phyloP scores from a whole-genome alignment of 225 moss, liverwort and hornwort species.

The Takakia lepidozioides region DNA sequence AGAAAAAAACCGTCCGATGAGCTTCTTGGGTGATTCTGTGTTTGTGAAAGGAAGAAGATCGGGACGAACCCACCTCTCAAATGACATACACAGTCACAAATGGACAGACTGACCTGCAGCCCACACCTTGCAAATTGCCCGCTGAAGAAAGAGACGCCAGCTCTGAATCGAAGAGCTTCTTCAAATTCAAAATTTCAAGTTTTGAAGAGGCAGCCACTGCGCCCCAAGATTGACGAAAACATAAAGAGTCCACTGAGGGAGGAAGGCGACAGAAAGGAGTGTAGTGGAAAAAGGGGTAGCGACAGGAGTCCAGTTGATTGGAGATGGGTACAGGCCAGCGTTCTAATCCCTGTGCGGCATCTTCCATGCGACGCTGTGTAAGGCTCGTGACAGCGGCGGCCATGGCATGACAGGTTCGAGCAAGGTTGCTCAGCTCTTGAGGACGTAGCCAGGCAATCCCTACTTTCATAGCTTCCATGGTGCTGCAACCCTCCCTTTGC shows the following conservation, averaged over 20 bases:
- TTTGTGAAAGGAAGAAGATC: too few relatives aligned
- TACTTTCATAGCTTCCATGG: too few relatives aligned
- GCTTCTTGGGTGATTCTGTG: too few relatives aligned
- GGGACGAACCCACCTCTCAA: neutral
- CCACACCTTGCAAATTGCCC: slow-evolving; percentile 27
- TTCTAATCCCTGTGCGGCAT: slow-evolving; percentile 71
- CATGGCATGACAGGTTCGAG: slow-evolving; percentile 34
- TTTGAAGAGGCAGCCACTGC: neutral
- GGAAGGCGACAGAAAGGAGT: slow-evolving; percentile 52
- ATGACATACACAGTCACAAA: neutral
- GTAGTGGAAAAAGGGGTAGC: slow-evolving; percentile 72
- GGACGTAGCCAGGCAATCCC: slow-evolving; percentile 48
- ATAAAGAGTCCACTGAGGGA: neutral
- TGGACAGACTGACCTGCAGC: slow-evolving; percentile 29
- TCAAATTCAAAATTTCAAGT: slow-evolving; percentile 7
- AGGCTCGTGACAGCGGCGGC: slow-evolving; percentile 35
- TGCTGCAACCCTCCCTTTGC: too few relatives aligned
- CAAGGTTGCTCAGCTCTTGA: slow-evolving; percentile 39
- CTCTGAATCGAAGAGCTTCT: slow-evolving; percentile 33
- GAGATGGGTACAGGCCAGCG: slow-evolving; percentile 42
- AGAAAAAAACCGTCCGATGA: too few relatives aligned
- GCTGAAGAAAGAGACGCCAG: slow-evolving; percentile 20
- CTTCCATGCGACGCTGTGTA: slow-evolving; percentile 33
- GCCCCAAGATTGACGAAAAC: slow-evolving; percentile 36
- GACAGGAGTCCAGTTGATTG: slow-evolving; percentile 59